Evolutionary conservation across 2,329 filamentous ascomycete species (phyloP).

Genomic region (Pseudopithomyces maydicus): DNA sequence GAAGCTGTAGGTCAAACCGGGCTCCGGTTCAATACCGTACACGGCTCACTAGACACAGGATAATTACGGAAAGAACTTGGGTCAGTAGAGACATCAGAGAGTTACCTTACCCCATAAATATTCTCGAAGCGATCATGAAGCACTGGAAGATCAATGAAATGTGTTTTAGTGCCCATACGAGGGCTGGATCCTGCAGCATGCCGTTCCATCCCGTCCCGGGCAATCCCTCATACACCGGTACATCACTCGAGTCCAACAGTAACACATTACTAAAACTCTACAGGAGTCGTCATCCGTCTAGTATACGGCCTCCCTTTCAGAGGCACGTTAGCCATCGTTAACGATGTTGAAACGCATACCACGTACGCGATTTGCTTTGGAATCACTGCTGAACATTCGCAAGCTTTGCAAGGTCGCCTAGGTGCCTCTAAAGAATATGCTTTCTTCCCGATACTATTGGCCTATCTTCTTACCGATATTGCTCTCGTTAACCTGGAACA

Average conservation of each 20-base stretch:
- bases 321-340: neutral
- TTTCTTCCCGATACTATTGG: neutral
- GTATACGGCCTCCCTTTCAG: slow-evolving; percentile 1
- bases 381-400: neutral
- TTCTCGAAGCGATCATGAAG: neutral
- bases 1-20: neutral
- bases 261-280: neutral
- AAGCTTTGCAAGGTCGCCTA: neutral
- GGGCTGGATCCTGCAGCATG: neutral
- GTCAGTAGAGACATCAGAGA: neutral
- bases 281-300: neutral
- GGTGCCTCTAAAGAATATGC: neutral
- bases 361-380: slow-evolving; percentile 1
- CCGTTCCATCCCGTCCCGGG: neutral
- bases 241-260: too few relatives aligned
- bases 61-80: neutral
- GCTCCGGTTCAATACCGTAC: too few relatives aligned
- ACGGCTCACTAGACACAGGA: neutral
- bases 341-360: neutral
- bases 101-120: neutral
- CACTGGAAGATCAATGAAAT: neutral
- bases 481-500: neutral
- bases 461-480: slow-evolving; percentile 5
- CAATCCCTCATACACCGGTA: neutral
- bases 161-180: neutral